Base-by-base conservation (phyloP, 2,329 filamentous ascomycete genomes). In the Blumeria hordei region DNA sequence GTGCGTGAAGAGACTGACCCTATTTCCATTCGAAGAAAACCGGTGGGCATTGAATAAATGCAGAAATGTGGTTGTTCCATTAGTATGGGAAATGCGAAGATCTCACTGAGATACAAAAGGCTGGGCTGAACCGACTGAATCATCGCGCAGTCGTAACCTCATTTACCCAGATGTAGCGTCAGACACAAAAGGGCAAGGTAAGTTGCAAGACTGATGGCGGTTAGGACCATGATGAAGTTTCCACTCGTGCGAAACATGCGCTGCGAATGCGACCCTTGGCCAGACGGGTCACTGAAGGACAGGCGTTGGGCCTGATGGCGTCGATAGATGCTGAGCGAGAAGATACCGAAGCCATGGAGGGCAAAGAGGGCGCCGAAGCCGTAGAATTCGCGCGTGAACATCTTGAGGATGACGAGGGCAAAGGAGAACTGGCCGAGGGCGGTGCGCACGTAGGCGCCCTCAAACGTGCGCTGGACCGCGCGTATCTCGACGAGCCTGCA, bases 341-440 rank as follows among this genome's bases (percentile, higher is more conserved):
- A 72, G 51, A 98, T 77, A 6, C 86, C 85, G 3, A 82, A 80
- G 11, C 90, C 92, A 65, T 96, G 96, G 52, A 87, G 81, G 45
- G 92, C 88, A 66, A 95, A 95, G 35, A 98, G 74, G 6, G 92
- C 92, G n/a, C 92, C 92, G 59, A 95, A 94, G 61, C 83, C 80
- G 69, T 96, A 96, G 72, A 98, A 96, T 66, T 96, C 92, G 54
- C 81, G 77, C 8, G 88, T 95, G 71, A 98, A 96, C 68, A 98
- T 93, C 71, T 93, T 94, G 61, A 94, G 78, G 54, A 98, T 85
- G 59, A 98, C 81, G 53, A 98, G 80, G 18, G 90, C 82, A 68
- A 98, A 96, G 56, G 85, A 90, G 71, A 96, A 96, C 65, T 96
- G 88, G 3, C 85, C 86, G 18, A 98, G 78, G 2, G 90, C 88